phyloP scores from a whole-genome alignment of 352 stramenopile genomes.

The Phytophthora pseudosyringae region DNA sequence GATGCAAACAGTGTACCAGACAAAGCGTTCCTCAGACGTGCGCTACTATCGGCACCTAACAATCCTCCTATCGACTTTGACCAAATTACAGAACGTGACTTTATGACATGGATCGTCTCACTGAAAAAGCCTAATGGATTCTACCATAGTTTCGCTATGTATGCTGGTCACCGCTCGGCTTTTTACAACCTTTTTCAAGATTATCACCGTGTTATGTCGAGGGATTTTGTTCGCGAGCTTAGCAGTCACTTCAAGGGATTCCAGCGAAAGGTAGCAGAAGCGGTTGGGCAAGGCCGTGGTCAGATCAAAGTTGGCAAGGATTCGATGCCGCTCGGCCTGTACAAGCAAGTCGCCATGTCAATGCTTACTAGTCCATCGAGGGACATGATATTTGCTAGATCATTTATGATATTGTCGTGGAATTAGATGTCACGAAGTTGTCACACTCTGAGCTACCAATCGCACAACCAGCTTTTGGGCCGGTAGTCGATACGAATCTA shows the following conservation, averaged over 20 bases:
- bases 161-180: slow-evolving; percentile 17
- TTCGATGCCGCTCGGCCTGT: slow-evolving; percentile 15
- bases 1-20: not conserved
- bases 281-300: not conserved
- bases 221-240: not conserved
- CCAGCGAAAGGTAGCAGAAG: slow-evolving; percentile 7
- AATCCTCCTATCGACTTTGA: slow-evolving; percentile 22
- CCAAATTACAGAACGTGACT: slow-evolving; percentile 10
- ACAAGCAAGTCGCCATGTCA: slow-evolving; percentile 4
- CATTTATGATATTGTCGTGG: slow-evolving; percentile 30
- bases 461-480: too few relatives aligned
- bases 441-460: too few relatives aligned
- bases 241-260: slow-evolving; percentile 14
- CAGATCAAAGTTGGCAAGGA: too few relatives aligned
- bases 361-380: slow-evolving; percentile 12
- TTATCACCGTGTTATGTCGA: slow-evolving; percentile 4
- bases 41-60: not conserved
- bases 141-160: slow-evolving; percentile 21
- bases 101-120: slow-evolving; percentile 23
- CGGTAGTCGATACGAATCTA: too few relatives aligned
- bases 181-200: slow-evolving; percentile 24
- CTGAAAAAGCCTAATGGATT: slow-evolving; percentile 16
- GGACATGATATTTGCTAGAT: slow-evolving; percentile 29
- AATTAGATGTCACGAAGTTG: slow-evolving; percentile 29
- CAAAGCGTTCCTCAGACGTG: not conserved